These are phyloP conservation scores for Dipodascus albidus DNA, from an alignment of 805 yeast genomes.

Conservation along the genomic window DNA sequence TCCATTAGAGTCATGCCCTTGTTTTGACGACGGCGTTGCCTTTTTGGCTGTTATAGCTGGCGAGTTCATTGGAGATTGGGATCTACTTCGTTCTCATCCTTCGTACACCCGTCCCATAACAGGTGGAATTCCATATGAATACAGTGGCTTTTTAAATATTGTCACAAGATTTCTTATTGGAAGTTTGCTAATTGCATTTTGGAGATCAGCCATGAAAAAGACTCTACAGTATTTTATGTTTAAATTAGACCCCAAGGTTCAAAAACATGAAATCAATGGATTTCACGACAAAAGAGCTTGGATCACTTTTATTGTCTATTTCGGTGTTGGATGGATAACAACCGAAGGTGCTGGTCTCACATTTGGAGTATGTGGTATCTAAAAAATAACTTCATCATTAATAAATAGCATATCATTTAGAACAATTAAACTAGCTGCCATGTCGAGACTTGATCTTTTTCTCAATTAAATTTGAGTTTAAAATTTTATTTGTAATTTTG, in stretches of 20 bases:
- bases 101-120: constrained; percentile 2
- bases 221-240: constrained; percentile 34
- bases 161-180: constrained; percentile 49
- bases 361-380: constrained; percentile 5
- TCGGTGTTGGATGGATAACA: constrained; percentile 61
- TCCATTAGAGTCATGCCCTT: constrained; percentile 91
- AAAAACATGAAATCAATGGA: constrained; percentile 9
- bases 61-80: constrained; percentile 51
- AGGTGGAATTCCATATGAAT: constrained; percentile 14
- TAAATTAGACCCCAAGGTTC: constrained; percentile 17
- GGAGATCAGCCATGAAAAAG: constrained; percentile 61
- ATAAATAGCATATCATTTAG: no score
- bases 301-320: constrained; percentile 44
- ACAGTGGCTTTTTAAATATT: constrained; percentile 21
- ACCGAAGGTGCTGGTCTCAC: constrained; percentile 18
- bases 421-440: no score
- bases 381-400: no score
- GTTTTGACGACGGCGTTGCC: constrained; percentile 91
- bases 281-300: constrained; percentile 4
- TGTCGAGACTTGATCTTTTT: no score
- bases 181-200: constrained; percentile 43
- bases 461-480: no score
- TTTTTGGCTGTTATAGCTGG: constrained; percentile 84
- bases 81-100: constrained; percentile 18
- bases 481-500: no score